Evolutionary conservation across 352 stramenopile species (phyloP).

Genomic region (Globisporangium canariense): DNA sequence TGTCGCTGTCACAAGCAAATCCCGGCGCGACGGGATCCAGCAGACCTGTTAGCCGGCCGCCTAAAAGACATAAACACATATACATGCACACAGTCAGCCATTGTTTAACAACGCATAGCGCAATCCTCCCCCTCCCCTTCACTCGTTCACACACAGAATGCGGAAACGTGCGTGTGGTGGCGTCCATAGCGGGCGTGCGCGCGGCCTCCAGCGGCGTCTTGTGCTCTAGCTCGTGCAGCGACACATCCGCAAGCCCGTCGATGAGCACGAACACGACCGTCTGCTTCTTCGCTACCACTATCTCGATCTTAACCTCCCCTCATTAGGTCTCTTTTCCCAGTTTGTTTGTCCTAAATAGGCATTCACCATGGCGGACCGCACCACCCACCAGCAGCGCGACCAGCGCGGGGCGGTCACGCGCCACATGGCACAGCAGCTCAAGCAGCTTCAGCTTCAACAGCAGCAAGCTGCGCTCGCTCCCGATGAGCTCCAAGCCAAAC

Average conservation of each 20-base stretch:
- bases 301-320: not conserved
- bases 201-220: slow-evolving; percentile 67
- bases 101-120: not conserved
- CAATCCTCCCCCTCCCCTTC: not conserved
- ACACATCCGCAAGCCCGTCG: slow-evolving; percentile 78
- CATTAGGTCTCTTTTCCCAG: not conserved
- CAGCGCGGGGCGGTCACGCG: not conserved
- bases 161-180: slow-evolving; percentile 58
- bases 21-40: slow-evolving; percentile 84
- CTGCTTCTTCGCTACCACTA: slow-evolving; percentile 27
- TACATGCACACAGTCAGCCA: slow-evolving; percentile 4
- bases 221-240: slow-evolving; percentile 48
- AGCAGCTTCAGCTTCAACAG: not conserved
- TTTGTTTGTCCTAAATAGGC: not conserved
- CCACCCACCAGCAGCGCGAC: not conserved
- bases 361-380: not conserved
- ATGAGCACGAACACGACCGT: slow-evolving; percentile 86
- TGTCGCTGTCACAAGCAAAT: slow-evolving; percentile 83
- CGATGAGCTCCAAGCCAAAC: not conserved
- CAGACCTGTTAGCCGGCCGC: slow-evolving; percentile 74
- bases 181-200: slow-evolving; percentile 79
- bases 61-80: slow-evolving; percentile 22
- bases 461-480: not conserved
- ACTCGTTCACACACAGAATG: not conserved
- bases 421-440: not conserved